A percentile compares a stretch with the other conserved stretches of the same genome.
Conservation (phyloP, 2,329 filamentous ascomycete species). For the Cryphonectria parasitica region DNA sequence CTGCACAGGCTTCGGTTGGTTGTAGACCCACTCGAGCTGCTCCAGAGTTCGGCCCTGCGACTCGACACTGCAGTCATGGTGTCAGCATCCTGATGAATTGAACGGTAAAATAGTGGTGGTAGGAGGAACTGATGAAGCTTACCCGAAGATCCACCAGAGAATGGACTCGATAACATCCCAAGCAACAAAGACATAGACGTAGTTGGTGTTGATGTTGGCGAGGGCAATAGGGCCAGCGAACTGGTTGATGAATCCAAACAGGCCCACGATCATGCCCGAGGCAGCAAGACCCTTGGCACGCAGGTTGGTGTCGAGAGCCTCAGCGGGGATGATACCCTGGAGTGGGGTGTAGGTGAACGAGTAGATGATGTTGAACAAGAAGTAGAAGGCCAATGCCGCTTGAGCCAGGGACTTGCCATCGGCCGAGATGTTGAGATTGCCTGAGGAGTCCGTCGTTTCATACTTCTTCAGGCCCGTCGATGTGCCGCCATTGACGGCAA, state of each 20-base stretch:
- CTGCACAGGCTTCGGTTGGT: conserved; percentile 54
- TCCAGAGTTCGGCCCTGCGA: conserved; percentile 54
- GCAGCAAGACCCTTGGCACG: conserved; percentile 52
- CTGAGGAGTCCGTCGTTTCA: conserved; percentile 25
- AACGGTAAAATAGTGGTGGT: background rate
- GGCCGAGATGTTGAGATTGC: conserved; percentile 38
- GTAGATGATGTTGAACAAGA: conserved; percentile 54
- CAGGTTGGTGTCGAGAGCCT: conserved; percentile 52
- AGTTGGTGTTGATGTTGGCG: conserved; percentile 46
- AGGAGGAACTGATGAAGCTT: conserved; percentile 29
- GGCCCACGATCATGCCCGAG: conserved; percentile 49
- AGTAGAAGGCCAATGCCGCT: conserved; percentile 51
- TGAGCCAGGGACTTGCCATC: conserved; percentile 41
- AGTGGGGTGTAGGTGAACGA: conserved; percentile 56
- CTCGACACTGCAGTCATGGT: conserved; percentile 44
- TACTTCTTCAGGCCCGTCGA: conserved; percentile 42
- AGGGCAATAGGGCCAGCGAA: conserved; percentile 52
- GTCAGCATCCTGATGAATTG: conserved; percentile 9
- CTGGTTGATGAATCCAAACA: conserved; percentile 53
- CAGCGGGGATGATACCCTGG: conserved; percentile 51
- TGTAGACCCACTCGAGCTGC: conserved; percentile 54
- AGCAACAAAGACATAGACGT: conserved; percentile 52
- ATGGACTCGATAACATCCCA: conserved; percentile 50
- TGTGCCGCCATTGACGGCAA: conserved; percentile 51
- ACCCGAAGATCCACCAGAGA: conserved; percentile 52